Conservation (phyloP, 345 rosid genomes). For the Bruguiera sexangula region DNA sequence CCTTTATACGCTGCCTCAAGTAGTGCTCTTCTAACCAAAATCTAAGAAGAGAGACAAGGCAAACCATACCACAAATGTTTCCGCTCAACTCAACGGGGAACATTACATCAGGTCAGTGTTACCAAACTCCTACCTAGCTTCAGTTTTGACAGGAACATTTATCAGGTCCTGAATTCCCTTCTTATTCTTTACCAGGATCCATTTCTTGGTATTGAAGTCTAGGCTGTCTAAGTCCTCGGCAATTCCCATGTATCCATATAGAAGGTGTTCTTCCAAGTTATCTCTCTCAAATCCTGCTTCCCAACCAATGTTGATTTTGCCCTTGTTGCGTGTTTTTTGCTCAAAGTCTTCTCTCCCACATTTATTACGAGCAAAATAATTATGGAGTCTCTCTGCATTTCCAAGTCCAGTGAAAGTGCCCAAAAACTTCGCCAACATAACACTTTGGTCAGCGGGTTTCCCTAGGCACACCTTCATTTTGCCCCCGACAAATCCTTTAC, state of each 20-base stretch:
- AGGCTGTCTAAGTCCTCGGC: constrained; percentile 54
- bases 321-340: constrained; percentile 16
- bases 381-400: constrained; percentile 46
- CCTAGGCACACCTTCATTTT: constrained; percentile 53
- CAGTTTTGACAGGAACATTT: constrained; percentile 53
- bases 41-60: neutral
- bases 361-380: constrained; percentile 35
- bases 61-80: too few relatives aligned
- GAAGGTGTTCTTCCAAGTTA: constrained; percentile 33
- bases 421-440: constrained; percentile 47
- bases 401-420: constrained; percentile 51
- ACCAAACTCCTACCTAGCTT: constrained; percentile 15
- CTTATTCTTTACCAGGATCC: constrained; percentile 46
- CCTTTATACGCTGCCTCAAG: neutral
- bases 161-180: constrained; percentile 53
- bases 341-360: constrained; percentile 45
- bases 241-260: constrained; percentile 50
- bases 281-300: constrained; percentile 27
- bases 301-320: constrained; percentile 6
- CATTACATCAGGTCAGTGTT: neutral
- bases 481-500: constrained; percentile 48
- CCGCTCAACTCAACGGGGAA: too few relatives aligned
- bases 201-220: constrained; percentile 47
- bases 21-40: neutral
- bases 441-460: constrained; percentile 55